Percentiles rank a stretch among this genome's conserved stretches.
phyloP scores from a whole-genome alignment of 2,329 filamentous ascomycete species.

The Fusarium gaditjirri region DNA sequence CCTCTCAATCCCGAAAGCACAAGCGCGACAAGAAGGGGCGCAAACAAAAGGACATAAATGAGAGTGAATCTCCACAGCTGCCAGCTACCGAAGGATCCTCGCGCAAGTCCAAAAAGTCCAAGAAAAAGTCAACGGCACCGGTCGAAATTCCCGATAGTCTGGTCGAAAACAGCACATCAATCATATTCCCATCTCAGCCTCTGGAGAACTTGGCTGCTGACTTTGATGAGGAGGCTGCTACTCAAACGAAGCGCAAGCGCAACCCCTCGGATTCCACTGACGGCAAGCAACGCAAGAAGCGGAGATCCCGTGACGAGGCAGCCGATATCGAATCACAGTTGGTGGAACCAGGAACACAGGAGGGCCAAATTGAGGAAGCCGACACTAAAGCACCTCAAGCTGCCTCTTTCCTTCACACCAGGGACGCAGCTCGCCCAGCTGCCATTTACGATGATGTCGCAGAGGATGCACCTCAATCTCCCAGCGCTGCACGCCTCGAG shows the following conservation, averaged over 20 bases:
- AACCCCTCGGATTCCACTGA: constrained; percentile 46
- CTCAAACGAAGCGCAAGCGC: constrained; percentile 49
- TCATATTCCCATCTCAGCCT: constrained; percentile 16
- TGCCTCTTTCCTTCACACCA: constrained; percentile 25
- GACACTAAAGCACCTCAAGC: constrained; percentile 9
- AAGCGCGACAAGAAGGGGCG: constrained; percentile 50
- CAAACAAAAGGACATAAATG: constrained; percentile 39
- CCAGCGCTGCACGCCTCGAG: constrained; percentile 43
- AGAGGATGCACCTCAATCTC: constrained; percentile 43
- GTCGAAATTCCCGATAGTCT: constrained; percentile 39
- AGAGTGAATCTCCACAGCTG: constrained; percentile 28
- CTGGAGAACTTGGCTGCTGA: constrained; percentile 16
- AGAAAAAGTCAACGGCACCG: constrained; percentile 34
- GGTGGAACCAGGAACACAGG: constrained; percentile 36
- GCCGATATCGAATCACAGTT: constrained; percentile 31
- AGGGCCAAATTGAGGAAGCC: constrained; percentile 13
- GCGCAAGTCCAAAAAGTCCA: constrained; percentile 44
- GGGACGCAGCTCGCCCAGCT: constrained; percentile 25
- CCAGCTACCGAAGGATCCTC: constrained; percentile 29
- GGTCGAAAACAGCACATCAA: constrained; percentile 9
- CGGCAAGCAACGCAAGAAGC: constrained; percentile 50
- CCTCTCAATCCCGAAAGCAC: constrained; percentile 40
- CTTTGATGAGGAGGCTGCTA: constrained; percentile 31
- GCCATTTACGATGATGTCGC: constrained; percentile 32
- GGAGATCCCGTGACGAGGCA: constrained; percentile 41